These are phyloP conservation scores for Aspergillus hancockii DNA, from an alignment of 495 filamentous ascomycete genomes.

Conservation along the genomic window DNA sequence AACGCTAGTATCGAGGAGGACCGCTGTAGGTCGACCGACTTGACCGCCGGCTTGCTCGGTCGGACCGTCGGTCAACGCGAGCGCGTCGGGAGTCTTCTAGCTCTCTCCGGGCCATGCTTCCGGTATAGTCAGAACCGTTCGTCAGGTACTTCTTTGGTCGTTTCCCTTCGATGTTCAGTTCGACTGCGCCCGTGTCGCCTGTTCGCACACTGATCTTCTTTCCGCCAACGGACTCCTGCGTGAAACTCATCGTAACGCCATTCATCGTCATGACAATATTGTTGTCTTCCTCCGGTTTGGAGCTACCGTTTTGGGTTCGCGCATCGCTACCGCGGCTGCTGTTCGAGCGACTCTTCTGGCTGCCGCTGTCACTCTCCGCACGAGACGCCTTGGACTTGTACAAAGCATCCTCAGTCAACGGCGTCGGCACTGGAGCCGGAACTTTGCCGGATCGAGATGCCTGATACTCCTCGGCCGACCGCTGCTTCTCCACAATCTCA, in stretches of 20 bases:
- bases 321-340: slow-evolving; percentile 46
- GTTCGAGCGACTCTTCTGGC: slow-evolving; percentile 47
- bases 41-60: slow-evolving; percentile 40
- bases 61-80: slow-evolving; percentile 39
- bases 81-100: slow-evolving; percentile 32
- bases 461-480: slow-evolving; percentile 43
- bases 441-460: slow-evolving; percentile 33
- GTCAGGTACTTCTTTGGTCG: slow-evolving; percentile 41
- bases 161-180: slow-evolving; percentile 41
- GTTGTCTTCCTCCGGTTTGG: slow-evolving; percentile 39
- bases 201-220: slow-evolving; percentile 46
- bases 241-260: slow-evolving; percentile 45
- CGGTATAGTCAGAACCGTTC: slow-evolving; percentile 38
- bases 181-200: slow-evolving; percentile 39
- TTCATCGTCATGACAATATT: slow-evolving; percentile 46
- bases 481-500: slow-evolving; percentile 36
- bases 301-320: slow-evolving; percentile 33
- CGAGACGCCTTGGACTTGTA: slow-evolving; percentile 33
- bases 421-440: slow-evolving; percentile 21
- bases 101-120: slow-evolving; percentile 29
- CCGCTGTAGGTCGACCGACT: slow-evolving; percentile 41
- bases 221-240: slow-evolving; percentile 36
- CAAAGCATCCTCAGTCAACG: slow-evolving; percentile 39
- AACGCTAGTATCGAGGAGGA: slow-evolving; percentile 15
- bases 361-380: slow-evolving; percentile 43